Base-by-base conservation (phyloP, 257 asterid genomes). In the Thymus mandschuricus region DNA sequence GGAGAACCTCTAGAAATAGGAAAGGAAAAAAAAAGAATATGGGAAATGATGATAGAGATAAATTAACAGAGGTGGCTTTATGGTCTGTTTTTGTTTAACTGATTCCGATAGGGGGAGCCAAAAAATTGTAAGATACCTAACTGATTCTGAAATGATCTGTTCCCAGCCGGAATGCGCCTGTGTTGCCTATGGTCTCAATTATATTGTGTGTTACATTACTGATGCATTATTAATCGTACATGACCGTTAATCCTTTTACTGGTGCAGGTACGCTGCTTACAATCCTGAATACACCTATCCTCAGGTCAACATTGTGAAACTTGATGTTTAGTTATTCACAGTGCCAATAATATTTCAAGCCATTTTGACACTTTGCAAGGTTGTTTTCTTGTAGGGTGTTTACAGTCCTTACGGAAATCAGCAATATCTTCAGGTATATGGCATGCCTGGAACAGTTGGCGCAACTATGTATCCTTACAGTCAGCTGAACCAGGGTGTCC, bases 341-440 rank as follows among this genome's bases (percentile, higher is more conserved):
- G 60, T 70, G 66, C 79, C 40, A 64, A 27, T 44, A 13, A 55
- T 27, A 15, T 64, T 65, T 30, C 52, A 10, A 35, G 40, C 66
- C 45, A 59, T 69, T 64, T 75, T 83, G 70, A 81, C 74, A 45
- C 49, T 60, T 59, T 33, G 48, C 28, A 29, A 56, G 75, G 61
- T 33, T 64, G 72, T 63, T 69, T 21, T 76, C 52, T 67, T 60
- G 54, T 75, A 95, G 99, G 96, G 98, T 60, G 82, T 88, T 68
- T 92, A 92, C 88, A 91, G 71, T 82, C 95, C 96, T 56, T 95
- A 89, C 60, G 96, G 87, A 73, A 85, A 85, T 82, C 99, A 95
- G 85, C 98, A 88, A 69, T 95, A 84, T 84, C 86, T 95, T 81
- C 99, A 85, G 3, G 51, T 92, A 69, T 91, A 92, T 75, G 96